Evolutionary conservation across 495 filamentous ascomycete species (phyloP), one percentile per base, ranked within the genome.

Genomic region (Daldinia loculata): DNA sequence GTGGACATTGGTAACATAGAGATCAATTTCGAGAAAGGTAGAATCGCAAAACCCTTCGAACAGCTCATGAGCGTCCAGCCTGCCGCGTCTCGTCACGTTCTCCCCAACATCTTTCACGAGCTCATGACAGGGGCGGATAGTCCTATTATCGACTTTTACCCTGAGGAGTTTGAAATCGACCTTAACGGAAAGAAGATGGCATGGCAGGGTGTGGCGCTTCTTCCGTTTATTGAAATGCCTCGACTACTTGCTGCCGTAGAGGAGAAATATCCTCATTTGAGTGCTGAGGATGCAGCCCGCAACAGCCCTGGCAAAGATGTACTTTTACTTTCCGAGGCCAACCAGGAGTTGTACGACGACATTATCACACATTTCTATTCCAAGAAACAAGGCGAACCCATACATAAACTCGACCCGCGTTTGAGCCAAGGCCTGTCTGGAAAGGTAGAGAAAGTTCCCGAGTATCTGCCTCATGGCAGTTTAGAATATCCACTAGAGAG

Each of bases 21-120:
- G 38, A 86, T 97, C 70, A 82, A 84, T 19, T 99, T 99, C 70
- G 87, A 93, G 57, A 93, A 94, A 77, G 96, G 95, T 12, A 89
- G 82, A 22, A 91, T 93, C 2, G 98, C 98, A 74, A 89, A 85
- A 58, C 96, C 95, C 0, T 99, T 96, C 74, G 95, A 99, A 81
- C 95, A 99, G 82, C 85, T 99, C 53, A 99, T 99, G 95, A 97
- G 95, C 50, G 95, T 99, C 22, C 84, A 98, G 63, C 95, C 95
- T 2, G 94, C 96, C 14, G 91, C 92, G 3, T 97, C 94, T 6
- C 93, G 93, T 61, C 93, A 97, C 74, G 91, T 95, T 38, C 91
- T 99, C 57, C 95, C 95, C 0, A 84, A 90, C 65, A 84, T 92
- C 0, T 98, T 97, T 81, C 92, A 96, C 74, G 81, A 86, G 39